These are phyloP conservation scores for Alternaria rosae DNA, from an alignment of 2,329 filamentous ascomycete species.

Conservation along the genomic window DNA sequence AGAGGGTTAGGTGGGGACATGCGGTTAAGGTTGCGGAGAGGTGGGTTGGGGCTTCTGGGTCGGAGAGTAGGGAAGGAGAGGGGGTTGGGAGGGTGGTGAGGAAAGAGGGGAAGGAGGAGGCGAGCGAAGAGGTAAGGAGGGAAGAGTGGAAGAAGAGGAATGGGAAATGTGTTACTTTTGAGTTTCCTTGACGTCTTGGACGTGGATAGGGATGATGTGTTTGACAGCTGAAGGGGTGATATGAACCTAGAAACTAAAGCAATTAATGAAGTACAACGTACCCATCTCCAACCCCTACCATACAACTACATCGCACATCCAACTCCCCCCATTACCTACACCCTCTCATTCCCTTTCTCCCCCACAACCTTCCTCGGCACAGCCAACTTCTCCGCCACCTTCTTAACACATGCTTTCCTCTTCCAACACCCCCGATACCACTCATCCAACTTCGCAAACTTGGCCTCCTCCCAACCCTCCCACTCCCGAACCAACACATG, in stretches of 20 bases:
- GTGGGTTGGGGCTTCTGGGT: conserved; percentile 19
- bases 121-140: too few relatives aligned
- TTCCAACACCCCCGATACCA: conserved; percentile 42
- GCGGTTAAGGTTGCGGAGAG: conserved; percentile 25
- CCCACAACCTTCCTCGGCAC: not conserved
- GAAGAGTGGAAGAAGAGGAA: not conserved
- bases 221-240: not conserved
- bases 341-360: too few relatives aligned
- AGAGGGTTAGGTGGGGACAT: conserved; percentile 26
- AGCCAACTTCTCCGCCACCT: conserved; percentile 16
- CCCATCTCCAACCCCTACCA: too few relatives aligned
- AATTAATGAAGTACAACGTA: too few relatives aligned
- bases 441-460: conserved; percentile 27
- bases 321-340: too few relatives aligned
- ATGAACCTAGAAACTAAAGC: too few relatives aligned
- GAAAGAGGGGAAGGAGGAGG: not conserved
- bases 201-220: not conserved
- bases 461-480: conserved; percentile 25
- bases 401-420: conserved; percentile 41
- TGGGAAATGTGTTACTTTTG: not conserved
- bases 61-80: too few relatives aligned
- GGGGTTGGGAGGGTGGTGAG: too few relatives aligned
- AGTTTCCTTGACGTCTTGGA: not conserved
- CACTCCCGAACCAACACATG: conserved; percentile 34
- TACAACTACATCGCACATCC: too few relatives aligned